Evolutionary conservation across 2,329 filamentous ascomycete species (phyloP).

Genomic region (Ceratocystiopsis brevicomis): DNA sequence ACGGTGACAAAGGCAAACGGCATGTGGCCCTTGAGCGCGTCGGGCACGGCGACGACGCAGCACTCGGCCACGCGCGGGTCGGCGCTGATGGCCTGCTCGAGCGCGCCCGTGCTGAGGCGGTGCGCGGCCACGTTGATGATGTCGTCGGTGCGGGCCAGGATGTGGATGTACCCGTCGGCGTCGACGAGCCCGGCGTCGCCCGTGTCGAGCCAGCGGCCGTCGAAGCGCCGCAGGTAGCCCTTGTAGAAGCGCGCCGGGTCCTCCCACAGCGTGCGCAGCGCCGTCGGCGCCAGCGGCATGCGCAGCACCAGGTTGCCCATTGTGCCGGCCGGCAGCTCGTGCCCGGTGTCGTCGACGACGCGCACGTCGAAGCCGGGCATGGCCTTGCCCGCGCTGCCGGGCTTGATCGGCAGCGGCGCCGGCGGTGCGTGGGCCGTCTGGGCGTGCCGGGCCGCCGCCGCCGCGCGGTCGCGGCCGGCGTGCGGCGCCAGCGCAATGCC

Average conservation of each 20-base stretch:
- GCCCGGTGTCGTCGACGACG: constrained; percentile 63
- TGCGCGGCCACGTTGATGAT: constrained; percentile 94
- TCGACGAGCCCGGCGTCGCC: constrained; percentile 83
- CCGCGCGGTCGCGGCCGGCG: constrained; percentile 34
- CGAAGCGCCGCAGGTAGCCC: constrained; percentile 67
- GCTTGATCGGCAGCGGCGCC: constrained; percentile 44
- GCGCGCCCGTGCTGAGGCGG: constrained; percentile 68
- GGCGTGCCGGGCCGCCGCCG: constrained; percentile 14
- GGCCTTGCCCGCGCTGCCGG: constrained; percentile 74
- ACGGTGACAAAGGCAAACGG: constrained; percentile 74
- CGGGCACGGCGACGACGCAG: constrained; percentile 71
- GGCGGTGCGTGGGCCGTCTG: constrained; percentile 5
- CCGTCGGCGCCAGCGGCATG: constrained; percentile 67
- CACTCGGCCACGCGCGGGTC: constrained; percentile 67
- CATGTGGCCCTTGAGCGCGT: constrained; percentile 71
- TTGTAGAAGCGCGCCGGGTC: constrained; percentile 75
- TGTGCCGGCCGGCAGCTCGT: constrained; percentile 46
- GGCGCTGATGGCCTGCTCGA: constrained; percentile 77
- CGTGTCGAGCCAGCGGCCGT: constrained; percentile 72
- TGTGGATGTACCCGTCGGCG: constrained; percentile 44
- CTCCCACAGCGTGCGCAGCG: constrained; percentile 68
- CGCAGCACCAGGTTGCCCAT: constrained; percentile 89
- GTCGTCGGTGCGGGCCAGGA: constrained; percentile 54
- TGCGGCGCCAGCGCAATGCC: constrained; percentile 37
- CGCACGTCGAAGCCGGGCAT: constrained; percentile 84